Base-by-base conservation (phyloP, 257 asterid genomes). In the Gynochthodes officinalis region DNA sequence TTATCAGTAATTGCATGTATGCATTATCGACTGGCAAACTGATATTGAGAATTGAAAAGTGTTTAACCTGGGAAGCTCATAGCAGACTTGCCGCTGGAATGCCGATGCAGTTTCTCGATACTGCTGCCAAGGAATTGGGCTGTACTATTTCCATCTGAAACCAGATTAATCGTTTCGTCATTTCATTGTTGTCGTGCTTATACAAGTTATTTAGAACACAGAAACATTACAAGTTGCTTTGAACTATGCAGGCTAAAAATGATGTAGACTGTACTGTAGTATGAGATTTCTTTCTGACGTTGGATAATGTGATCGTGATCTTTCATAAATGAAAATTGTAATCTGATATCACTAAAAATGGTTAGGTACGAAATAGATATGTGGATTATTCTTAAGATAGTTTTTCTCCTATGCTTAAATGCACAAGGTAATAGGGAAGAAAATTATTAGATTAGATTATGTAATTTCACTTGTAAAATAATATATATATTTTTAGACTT, bases 41-140 rank as follows among this genome's bases (percentile, higher is more conserved):
- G 96, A 91, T 49, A 85, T 94, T 1, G 97, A n/a, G n/a, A n/a
- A n/a, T n/a, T n/a, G n/a, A 87, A 10, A 91, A 89, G 71, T 94
- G 98, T 70, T 79, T 94, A 82, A 87, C 87, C 35, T 91, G 97
- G 96, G 99, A 94, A 85, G 98, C 96, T 54, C 96, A 87, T 52
- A 91, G 95, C 89, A 89, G 89, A 59, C 79, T 83, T 25, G 89
- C 96, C 60, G 86, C 89, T 53, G 97, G 99, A 44, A 83, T 88
- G 83, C 85, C 96, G 37, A 78, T 74, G 42, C 76, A 84, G 82
- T 91, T 82, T 79, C 93, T 94, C 59, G 83, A 84, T 58, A 79
- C 80, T 46, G 98, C 97, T 71, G 99, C 99, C 21, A 88, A 87
- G 83, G 99, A 94, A 70, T 84, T 94, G 75, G 97, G 96, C 42